Base-by-base conservation (phyloP, 441 rosid species). In the Euphorbia corollata region DNA sequence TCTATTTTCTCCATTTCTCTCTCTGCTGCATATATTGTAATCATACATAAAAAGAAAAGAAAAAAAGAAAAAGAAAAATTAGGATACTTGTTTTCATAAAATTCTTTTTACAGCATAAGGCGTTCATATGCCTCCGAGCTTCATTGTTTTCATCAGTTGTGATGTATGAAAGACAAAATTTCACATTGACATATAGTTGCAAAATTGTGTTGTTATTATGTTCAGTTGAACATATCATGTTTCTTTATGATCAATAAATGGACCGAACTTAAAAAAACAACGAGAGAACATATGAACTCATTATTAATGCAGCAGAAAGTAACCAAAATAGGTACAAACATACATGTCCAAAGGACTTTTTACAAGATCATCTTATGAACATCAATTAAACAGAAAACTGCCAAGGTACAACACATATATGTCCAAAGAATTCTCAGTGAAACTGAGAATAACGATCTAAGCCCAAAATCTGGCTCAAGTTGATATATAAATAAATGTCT, bases 401-500 rank as follows among this genome's bases (percentile, higher is more conserved):
- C 59, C 62, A 39, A 57, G 56, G 50, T 69, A 67, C 71, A 68
- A 73, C 59, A 48, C 50, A 57, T 27, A 78, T 65, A 56, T 71
- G 77, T 69, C 75, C 67, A 72, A 77, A 73, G 74, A 70, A 80
- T 76, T 69, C 67, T 74, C 61, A 68, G 24, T 32, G 69, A 65
- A 71, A 74, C 67, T 69, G 67, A 55, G 30, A 41, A 63, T 68
- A 23, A 53, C 77, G 38, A 71, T 67, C 68, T 66, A 63, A 15
- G 54, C 32, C 61, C 65, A 16, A 75, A 67, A 69, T 66, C 55
- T 77, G 77, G 77, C 66, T 58, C 60, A 5, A 48, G 59, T 47
- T 70, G 39, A 61, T 59, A 65, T 47, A 27, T 27, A 27, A 27
- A 76, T 69, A 60, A 53, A 70, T 62, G 64, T 34, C 53, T 48